Conservation (phyloP, 768 basidiomycete genomes). For the Russula emetica region DNA sequence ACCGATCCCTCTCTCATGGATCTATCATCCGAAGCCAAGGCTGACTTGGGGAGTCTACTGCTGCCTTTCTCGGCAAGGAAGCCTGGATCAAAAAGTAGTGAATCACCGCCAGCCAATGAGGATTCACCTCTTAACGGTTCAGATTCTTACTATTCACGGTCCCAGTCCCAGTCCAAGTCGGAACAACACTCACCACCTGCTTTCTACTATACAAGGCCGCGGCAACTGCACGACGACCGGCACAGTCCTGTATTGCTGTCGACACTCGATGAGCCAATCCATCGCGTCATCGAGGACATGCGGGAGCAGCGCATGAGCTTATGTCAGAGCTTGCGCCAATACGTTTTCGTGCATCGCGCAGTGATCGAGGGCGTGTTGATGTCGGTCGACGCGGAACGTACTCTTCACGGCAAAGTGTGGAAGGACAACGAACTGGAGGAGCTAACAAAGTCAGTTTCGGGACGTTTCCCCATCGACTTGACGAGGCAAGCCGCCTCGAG, state of each 20-base stretch:
- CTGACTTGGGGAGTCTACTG: conserved; percentile 14
- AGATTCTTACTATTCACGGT: conserved; percentile 18
- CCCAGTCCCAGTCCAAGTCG: conserved; percentile 19
- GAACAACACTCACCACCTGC: conserved; percentile 22
- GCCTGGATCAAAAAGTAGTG: conserved; percentile 11
- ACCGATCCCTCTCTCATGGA: conserved; percentile 28
- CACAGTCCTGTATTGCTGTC: conserved; percentile 56
- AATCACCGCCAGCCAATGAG: conserved; percentile 18
- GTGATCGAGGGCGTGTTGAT: conserved; percentile 76
- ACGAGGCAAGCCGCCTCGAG: conserved; percentile 5
- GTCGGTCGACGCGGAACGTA: conserved; percentile 69
- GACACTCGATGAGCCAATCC: conserved; percentile 70
- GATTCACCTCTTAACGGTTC: conserved; percentile 18
- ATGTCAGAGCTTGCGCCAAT: conserved; percentile 92
- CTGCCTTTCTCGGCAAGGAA: conserved; percentile 1
- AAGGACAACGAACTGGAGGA: conserved; percentile 23
- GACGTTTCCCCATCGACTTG: conserved; percentile 13
- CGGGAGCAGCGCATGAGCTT: conserved; percentile 94
- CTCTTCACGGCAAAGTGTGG: conserved; percentile 34
- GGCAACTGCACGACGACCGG: conserved; percentile 48
- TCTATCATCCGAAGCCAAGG: conserved; percentile 12
- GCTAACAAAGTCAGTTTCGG: conserved; percentile 28
- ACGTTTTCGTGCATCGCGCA: conserved; percentile 87
- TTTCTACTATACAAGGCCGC: conserved; percentile 60
- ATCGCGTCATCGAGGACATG: conserved; percentile 85